A percentile compares a stretch with the other conserved stretches of the same genome.
phyloP scores from a whole-genome alignment of 345 rosid species.

The Citrus sp. region DNA sequence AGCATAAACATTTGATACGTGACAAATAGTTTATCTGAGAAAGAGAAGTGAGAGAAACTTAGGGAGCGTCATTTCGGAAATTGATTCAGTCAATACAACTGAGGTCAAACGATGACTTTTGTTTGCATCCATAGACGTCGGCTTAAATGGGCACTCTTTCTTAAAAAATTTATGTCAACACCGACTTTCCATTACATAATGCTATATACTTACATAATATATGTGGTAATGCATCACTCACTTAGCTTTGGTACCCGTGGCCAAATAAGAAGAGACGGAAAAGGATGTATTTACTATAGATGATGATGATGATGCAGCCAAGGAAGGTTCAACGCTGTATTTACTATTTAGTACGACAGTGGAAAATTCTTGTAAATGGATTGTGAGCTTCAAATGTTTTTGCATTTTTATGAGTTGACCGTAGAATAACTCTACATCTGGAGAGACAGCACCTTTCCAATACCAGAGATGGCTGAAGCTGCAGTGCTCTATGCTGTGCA shows the following conservation, averaged over 20 bases:
- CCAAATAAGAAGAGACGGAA: not conserved
- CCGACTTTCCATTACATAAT: not conserved
- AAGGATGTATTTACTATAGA: not conserved
- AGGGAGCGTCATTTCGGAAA: no score
- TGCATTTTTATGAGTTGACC: not conserved
- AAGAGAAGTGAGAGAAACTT: no score
- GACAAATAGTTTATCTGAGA: no score
- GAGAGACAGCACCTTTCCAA: not conserved
- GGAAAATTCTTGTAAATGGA: not conserved
- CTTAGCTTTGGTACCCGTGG: not conserved
- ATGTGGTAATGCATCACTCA: no score
- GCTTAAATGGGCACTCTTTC: not conserved
- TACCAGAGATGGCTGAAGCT: slow-evolving; percentile 26
- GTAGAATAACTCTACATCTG: no score
- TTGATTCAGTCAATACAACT: not conserved
- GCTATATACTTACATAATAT: not conserved
- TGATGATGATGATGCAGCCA: not conserved
- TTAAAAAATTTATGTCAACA: not conserved
- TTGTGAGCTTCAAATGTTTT: not conserved
- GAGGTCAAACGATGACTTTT: not conserved
- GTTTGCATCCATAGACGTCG: not conserved
- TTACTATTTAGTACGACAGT: no score
- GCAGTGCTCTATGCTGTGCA: slow-evolving; percentile 25
- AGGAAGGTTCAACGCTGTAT: not conserved
- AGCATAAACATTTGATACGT: no score